Base-by-base conservation (phyloP, 768 basidiomycete genomes). In the Tricholoma sp. region DNA sequence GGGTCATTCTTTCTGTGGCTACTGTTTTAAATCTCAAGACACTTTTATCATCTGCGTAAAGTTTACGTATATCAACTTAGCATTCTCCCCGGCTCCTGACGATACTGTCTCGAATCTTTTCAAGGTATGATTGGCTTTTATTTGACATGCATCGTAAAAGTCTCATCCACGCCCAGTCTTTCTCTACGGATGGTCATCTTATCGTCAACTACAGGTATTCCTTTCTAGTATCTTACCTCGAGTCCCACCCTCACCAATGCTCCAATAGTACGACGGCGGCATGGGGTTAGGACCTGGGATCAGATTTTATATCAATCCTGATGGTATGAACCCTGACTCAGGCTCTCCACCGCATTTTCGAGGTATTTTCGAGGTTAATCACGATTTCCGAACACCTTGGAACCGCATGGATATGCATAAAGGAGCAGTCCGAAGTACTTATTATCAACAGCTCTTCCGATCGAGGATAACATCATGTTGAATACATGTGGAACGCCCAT, bases 201-300 rank as follows among this genome's bases (percentile, higher is more conserved):
- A 93, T 94, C 67, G 92, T 95, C 35, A 94, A 95, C 70, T 95
- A 94, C 67, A 92, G 89, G 91, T 85, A 50, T 61, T 78, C 62
- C 16, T 29, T 5, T 21, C 18, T 11, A n/a, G 14, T 2, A 5
- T 46, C 50, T 6, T 50, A 11, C 34, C 21, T 50, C 52, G 14
- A 16, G 34, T 50, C 21, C 32, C 29, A 19, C 31, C 54, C 22
- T 55, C 29, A 18, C 41, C 14, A 14, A 55, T 51, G n/a, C 5
- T 32, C 22, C 19, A n/a, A 54, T 54, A 78, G 76, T 59, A 77
- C 76, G 11, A 78, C 76, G 29, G 74, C 75, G 34, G 76, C 76
- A 27, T 78, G 76, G 76, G 76, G 76, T 47, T 78, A 69, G 53
- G 39, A 11, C 29, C 47, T 29, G n/a, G 16, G 14, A 31, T 50